Evolutionary conservation across 2,329 filamentous ascomycete genomes (phyloP).

Genomic region (Xylaria arbuscula): DNA sequence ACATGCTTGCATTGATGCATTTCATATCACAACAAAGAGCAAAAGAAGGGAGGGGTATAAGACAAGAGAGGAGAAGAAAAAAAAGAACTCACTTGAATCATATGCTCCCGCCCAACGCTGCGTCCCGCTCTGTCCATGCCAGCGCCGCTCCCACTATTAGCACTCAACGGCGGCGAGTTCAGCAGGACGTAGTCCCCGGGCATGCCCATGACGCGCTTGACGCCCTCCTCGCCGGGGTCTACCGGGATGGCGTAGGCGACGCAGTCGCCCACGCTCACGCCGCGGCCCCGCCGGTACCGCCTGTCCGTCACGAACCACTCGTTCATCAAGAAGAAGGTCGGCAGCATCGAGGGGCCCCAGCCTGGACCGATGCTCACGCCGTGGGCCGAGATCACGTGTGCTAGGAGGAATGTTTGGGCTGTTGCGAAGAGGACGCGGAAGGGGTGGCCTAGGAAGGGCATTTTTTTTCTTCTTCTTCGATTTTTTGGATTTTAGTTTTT

Average conservation of each 20-base stretch:
- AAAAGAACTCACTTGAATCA: constrained; percentile 70
- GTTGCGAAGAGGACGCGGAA: constrained; percentile 58
- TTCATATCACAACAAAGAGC: background rate
- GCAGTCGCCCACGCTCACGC: constrained; percentile 80
- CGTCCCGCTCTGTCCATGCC: constrained; percentile 41
- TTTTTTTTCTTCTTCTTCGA: too few species aligned
- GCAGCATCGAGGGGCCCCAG: constrained; percentile 87
- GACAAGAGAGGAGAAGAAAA: background rate
- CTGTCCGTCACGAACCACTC: constrained; percentile 77
- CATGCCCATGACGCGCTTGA: constrained; percentile 84
- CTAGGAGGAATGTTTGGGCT: constrained; percentile 59
- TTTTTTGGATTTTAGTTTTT: background rate
- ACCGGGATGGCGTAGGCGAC: constrained; percentile 82
- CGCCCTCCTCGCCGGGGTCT: constrained; percentile 67
- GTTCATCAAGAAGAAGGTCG: constrained; percentile 76
- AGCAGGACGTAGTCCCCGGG: constrained; percentile 80
- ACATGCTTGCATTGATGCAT: background rate
- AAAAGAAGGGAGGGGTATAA: background rate
- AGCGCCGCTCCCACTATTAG: background rate
- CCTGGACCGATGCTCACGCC: constrained; percentile 69
- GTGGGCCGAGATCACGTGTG: constrained; percentile 69
- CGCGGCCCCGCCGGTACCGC: constrained; percentile 74
- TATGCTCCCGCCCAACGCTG: constrained; percentile 52
- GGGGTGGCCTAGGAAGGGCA: constrained; percentile 48
- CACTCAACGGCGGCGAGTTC: constrained; percentile 61